A percentile compares a stretch with the other conserved stretches of the same genome.
Evolutionary conservation across 257 asterid species (phyloP).

Genomic region (Vinca minor): DNA sequence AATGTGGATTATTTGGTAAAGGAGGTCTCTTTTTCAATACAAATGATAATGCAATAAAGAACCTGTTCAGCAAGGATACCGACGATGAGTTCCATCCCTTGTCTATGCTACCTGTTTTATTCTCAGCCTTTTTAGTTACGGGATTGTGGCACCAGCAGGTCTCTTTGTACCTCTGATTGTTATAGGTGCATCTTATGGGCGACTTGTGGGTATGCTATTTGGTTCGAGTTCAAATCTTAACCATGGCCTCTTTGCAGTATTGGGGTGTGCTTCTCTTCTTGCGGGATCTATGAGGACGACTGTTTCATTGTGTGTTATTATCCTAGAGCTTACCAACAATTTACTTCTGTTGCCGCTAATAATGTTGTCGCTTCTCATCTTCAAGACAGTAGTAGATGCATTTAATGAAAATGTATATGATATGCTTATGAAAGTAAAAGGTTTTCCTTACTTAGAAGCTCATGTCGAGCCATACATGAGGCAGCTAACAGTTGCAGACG

Average conservation of each 20-base stretch:
- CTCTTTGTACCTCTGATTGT: slow-evolving; percentile 83
- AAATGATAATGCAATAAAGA: slow-evolving; percentile 84
- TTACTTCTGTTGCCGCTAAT: slow-evolving; percentile 63
- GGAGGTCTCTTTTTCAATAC: slow-evolving; percentile 95
- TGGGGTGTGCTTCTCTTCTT: slow-evolving; percentile 88
- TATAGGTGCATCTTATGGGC: slow-evolving; percentile 91
- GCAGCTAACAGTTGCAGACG: slow-evolving; percentile 72
- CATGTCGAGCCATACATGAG: slow-evolving; percentile 88
- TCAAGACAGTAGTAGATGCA: slow-evolving; percentile 77
- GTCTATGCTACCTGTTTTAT: slow-evolving; percentile 75
- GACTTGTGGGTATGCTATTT: slow-evolving; percentile 64
- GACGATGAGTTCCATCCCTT: slow-evolving; percentile 58
- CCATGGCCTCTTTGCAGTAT: slow-evolving; percentile 89
- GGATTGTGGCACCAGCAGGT: slow-evolving; percentile 84
- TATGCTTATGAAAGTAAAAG: slow-evolving; percentile 62
- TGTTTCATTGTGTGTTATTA: slow-evolving; percentile 83
- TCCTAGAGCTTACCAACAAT: slow-evolving; percentile 74
- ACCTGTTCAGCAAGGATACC: slow-evolving; percentile 87
- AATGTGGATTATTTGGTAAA: slow-evolving; percentile 93
- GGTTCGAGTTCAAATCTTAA: slow-evolving; percentile 58
- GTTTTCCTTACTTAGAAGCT: slow-evolving; percentile 69
- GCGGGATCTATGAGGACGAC: slow-evolving; percentile 95
- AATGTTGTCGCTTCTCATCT: slow-evolving; percentile 85
- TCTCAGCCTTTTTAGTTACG: slow-evolving; percentile 77
- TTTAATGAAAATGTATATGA: slow-evolving; percentile 73